Percentiles rank a stretch among this genome's conserved stretches.
Conservation (phyloP, 352 stramenopile species). For the Globisporangium paroecandrum region DNA sequence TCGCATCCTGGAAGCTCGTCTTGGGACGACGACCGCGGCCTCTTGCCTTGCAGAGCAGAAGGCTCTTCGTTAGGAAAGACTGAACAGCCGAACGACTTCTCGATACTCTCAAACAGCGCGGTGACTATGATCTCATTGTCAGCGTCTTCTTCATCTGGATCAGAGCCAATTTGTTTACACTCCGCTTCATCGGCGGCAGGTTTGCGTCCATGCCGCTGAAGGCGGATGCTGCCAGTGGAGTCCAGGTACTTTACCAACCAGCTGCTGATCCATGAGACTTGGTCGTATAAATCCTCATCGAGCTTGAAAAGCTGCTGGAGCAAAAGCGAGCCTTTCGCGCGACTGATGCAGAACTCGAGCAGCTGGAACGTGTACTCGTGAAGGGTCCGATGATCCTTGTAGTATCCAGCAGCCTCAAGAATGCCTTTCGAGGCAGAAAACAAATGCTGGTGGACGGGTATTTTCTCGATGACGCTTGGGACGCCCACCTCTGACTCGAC, state of each 20-base stretch:
- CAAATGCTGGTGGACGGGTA: slow-evolving; percentile 39
- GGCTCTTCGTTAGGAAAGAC: background rate
- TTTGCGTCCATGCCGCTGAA: background rate
- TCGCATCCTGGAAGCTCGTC: background rate
- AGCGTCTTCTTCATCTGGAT: slow-evolving; percentile 1
- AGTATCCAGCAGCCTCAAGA: slow-evolving; percentile 62
- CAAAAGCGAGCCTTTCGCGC: slow-evolving; percentile 20
- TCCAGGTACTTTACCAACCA: slow-evolving; percentile 52
- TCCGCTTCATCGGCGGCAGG: background rate
- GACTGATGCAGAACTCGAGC: slow-evolving; percentile 45
- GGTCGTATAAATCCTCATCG: slow-evolving; percentile 26
- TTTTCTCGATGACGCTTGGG: background rate
- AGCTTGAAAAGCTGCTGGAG: slow-evolving; percentile 42
- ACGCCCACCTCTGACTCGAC: background rate
- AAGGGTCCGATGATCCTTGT: slow-evolving; percentile 43
- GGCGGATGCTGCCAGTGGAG: slow-evolving; percentile 24
- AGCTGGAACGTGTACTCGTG: slow-evolving; percentile 53
- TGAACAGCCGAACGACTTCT: slow-evolving; percentile 10
- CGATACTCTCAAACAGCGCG: slow-evolving; percentile 8
- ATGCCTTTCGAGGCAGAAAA: slow-evolving; percentile 52
- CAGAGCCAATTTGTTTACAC: background rate
- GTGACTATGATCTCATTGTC: background rate
- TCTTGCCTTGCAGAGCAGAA: background rate
- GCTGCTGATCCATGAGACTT: slow-evolving; percentile 44
- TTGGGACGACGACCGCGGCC: background rate